Conservation (phyloP, 306 rosid species). For the Carpinus viminea region DNA sequence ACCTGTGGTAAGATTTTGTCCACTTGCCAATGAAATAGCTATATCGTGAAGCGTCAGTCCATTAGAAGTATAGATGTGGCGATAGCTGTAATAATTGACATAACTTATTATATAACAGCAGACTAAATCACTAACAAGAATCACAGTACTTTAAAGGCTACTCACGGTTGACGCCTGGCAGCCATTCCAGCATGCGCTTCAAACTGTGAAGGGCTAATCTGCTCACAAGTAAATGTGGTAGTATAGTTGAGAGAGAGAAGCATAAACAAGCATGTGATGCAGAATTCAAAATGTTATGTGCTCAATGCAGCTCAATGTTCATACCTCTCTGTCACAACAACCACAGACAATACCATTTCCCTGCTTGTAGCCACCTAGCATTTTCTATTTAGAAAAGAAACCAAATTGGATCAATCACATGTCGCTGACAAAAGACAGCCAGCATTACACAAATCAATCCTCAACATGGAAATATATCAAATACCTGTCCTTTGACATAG, state of each 20-base stretch:
- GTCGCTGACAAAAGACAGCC: constrained; percentile 11
- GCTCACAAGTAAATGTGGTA: constrained; percentile 33
- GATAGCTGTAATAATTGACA: constrained; percentile 65
- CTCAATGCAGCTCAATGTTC: constrained; percentile 18
- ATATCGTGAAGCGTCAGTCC: constrained; percentile 97
- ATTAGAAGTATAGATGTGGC: constrained; percentile 91
- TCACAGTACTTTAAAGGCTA: constrained; percentile 29
- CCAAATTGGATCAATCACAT: constrained; percentile 23
- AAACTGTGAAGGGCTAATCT: constrained; percentile 99
- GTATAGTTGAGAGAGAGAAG: constrained; percentile 6
- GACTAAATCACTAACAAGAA: constrained; percentile 23
- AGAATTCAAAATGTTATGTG: constrained; percentile 14
- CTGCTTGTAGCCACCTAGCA: constrained; percentile 94
- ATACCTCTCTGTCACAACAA: constrained; percentile 86
- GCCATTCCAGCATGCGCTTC: constrained; percentile 99
- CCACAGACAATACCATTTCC: constrained; percentile 89
- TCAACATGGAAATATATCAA: constrained; percentile 10
- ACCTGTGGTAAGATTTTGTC: constrained; percentile 87
- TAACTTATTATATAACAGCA: constrained; percentile 22
- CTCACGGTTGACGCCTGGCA: constrained; percentile 99
- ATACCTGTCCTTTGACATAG: constrained; percentile 94
- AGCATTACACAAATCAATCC: constrained; percentile 13
- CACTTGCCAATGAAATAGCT: constrained; percentile 91
- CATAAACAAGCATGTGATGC: constrained; percentile 7
- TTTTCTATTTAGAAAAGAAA: constrained; percentile 45